Base-by-base conservation (phyloP, 805 yeast species). In the Candida germanica region DNA sequence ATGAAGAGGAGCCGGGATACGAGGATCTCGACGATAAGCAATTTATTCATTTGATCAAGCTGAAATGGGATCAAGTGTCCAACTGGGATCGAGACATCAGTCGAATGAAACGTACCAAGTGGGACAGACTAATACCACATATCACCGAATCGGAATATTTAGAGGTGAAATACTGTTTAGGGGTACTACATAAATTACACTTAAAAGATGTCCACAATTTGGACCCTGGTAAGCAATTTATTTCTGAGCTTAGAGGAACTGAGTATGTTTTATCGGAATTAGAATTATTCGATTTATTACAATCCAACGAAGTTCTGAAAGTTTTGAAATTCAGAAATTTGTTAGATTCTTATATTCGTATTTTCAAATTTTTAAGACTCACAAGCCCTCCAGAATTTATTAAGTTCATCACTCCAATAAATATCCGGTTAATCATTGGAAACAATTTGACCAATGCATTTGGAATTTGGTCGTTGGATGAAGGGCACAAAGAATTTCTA, bases 401-500 rank as follows among this genome's bases (percentile, higher is more conserved):
- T 24, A 54, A 51, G 1, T 43, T 50, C 11, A 50, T 79, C 10
- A 64, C 69, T 3, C 53, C 71, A 1, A 54, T 54, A 2, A 42
- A 42, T 4, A 54, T 79, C 12, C 59, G 84, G 30, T 56, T 59
- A 11, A 67, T 76, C 2, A 58, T 76, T 32, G 87, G 86, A 2
- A 59, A 71, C 26, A 82, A 80, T 44, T 71, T 78, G 33, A 80
- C 83, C 11, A 80, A 80, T 49, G 80, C 86, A 1, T 80, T 80
- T 54, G 87, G 87, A 1, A 76, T 79, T 15, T 79, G 86, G 83
- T 76, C 80, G 32, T 54, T 52, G 7, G 39, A 44, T 8, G 39
- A 59, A 2, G 56, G 46, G 5, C 70, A 69, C 25, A 53, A 54
- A 21, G 82, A 77, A 39, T 78, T 72, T 44, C 63, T 79, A 33